phyloP scores from a whole-genome alignment of 192 early-diverging fungal genomes.

The Dissophora globulifera region DNA sequence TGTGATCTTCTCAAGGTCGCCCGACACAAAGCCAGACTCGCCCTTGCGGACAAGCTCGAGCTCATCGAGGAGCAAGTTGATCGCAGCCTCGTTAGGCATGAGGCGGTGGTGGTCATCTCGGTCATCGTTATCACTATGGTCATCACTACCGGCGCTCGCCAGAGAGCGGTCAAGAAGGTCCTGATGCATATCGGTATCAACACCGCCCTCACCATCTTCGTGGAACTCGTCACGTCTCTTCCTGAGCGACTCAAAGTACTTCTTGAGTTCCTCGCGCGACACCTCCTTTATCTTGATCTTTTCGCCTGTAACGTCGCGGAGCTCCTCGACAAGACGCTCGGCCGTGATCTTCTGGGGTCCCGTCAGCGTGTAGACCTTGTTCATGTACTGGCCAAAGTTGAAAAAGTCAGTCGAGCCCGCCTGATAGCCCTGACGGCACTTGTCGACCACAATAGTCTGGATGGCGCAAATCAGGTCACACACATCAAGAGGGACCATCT shows the following conservation, averaged over 20 bases:
- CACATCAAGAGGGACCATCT: conserved; percentile 29
- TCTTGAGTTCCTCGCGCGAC: conserved; percentile 20
- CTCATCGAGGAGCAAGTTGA: conserved; percentile 29
- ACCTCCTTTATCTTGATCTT: conserved; percentile 26
- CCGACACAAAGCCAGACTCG: conserved; percentile 27
- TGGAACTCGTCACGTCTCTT: not conserved
- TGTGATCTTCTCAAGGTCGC: conserved; percentile 29
- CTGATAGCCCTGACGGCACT: not conserved
- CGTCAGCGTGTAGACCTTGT: conserved; percentile 37
- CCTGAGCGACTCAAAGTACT: conserved; percentile 30
- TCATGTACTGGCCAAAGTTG: conserved; percentile 11
- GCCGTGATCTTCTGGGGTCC: conserved; percentile 21
- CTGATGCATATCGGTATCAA: not conserved
- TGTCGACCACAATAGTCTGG: conserved; percentile 1
- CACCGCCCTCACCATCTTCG: no score
- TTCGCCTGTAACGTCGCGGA: conserved; percentile 25
- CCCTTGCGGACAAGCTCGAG: conserved; percentile 21
- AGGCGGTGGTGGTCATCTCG: not conserved
- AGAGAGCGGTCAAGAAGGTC: not conserved
- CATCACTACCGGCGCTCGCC: not conserved
- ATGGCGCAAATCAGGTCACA: conserved; percentile 24
- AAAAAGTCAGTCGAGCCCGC: not conserved
- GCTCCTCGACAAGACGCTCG: conserved; percentile 8
- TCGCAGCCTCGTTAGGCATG: conserved; percentile 14
- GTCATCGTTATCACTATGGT: not conserved